Evolutionary conservation across 108 stramenopile genomes (phyloP).

Genomic region (Conticribra guillardii): DNA sequence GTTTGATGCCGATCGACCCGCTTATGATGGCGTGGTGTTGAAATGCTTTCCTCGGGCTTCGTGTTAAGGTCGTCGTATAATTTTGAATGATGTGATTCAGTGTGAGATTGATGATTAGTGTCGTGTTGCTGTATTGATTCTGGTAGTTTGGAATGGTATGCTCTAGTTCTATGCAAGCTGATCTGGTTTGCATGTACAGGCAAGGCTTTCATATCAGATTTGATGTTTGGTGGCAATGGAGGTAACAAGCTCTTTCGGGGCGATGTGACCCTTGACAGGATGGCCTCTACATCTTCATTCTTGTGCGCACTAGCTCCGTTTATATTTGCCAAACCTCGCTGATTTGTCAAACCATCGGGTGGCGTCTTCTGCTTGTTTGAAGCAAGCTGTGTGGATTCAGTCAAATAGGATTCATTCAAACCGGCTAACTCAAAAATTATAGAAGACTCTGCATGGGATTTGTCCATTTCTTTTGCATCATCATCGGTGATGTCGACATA

Average conservation of each 20-base stretch:
- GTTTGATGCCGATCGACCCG: too few relatives aligned
- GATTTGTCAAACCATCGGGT: neutral
- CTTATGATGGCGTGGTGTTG: too few relatives aligned
- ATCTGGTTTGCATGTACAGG: neutral
- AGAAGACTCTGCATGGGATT: neutral
- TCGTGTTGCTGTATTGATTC: too few relatives aligned
- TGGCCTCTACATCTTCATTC: too few relatives aligned
- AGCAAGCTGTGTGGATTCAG: neutral
- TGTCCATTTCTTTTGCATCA: neutral
- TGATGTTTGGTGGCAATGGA: neutral
- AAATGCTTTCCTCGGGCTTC: too few relatives aligned
- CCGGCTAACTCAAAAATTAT: neutral
- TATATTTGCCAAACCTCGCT: neutral
- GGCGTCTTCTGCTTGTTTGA: neutral
- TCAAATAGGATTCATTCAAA: neutral
- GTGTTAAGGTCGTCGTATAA: too few relatives aligned
- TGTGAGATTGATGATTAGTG: too few relatives aligned
- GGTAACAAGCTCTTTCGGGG: too few relatives aligned
- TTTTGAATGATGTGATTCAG: too few relatives aligned
- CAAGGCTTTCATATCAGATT: neutral
- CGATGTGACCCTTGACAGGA: too few relatives aligned
- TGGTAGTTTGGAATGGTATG: neutral
- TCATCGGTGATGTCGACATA: too few relatives aligned
- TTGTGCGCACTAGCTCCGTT: too few relatives aligned
- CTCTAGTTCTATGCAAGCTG: neutral